Evolutionary conservation across 2,329 filamentous ascomycete genomes (phyloP).

Genomic region (Raffaelea ambrosiae): DNA sequence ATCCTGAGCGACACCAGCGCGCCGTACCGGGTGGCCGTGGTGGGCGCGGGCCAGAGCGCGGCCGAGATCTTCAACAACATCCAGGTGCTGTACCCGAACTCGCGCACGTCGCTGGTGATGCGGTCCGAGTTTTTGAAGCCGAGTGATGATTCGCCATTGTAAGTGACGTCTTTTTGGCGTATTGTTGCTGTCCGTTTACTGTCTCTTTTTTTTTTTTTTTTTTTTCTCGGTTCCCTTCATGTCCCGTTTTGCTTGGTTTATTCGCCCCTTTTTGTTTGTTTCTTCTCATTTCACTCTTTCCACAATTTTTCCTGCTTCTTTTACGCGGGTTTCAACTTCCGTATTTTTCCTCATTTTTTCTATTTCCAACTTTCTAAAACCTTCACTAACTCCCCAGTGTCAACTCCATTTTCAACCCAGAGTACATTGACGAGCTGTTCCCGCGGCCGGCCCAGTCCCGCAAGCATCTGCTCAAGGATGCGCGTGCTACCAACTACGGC

Average conservation of each 20-base stretch:
- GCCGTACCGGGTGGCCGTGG: constrained; percentile 68
- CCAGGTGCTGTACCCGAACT: constrained; percentile 72
- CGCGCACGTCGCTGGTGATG: constrained; percentile 70
- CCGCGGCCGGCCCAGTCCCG: constrained; percentile 56
- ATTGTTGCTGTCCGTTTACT: background rate
- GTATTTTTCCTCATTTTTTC: background rate
- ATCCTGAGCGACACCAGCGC: constrained; percentile 47
- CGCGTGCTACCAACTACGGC: constrained; percentile 86
- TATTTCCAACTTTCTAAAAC: background rate
- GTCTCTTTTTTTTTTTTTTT: background rate
- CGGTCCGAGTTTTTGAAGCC: constrained; percentile 75
- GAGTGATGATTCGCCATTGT: constrained; percentile 95
- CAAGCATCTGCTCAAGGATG: constrained; percentile 50
- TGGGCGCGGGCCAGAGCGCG: constrained; percentile 85
- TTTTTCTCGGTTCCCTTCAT: background rate
- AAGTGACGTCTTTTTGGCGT: no score
- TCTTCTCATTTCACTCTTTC: constrained; percentile 2
- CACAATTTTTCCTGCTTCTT: background rate
- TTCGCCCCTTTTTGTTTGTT: background rate
- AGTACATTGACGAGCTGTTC: constrained; percentile 71
- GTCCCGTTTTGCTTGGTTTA: background rate
- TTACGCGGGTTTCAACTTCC: background rate
- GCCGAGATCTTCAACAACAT: constrained; percentile 94
- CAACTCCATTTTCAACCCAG: constrained; percentile 93
- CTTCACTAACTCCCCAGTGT: constrained; percentile 47